A percentile compares a stretch with the other conserved stretches of the same genome.
phyloP scores from a whole-genome alignment of 306 rosid genomes.

The Astragalus membranaceus region DNA sequence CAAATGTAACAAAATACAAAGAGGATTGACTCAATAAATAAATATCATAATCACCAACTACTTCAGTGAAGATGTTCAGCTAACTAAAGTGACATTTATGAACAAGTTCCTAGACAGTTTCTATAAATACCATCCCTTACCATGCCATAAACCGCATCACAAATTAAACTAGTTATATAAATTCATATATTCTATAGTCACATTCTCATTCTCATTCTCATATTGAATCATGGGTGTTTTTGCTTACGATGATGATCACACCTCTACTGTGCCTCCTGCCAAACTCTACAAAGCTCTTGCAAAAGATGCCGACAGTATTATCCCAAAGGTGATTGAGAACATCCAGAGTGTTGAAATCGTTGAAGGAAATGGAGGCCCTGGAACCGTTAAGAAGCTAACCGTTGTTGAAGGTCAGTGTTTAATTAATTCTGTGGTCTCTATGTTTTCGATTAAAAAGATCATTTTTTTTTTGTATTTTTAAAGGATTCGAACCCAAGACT shows the following conservation, averaged over 20 bases:
- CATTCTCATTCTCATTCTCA: background rate
- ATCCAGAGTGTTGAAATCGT: constrained; percentile 21
- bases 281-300: constrained; percentile 28
- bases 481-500: too few species aligned
- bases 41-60: background rate
- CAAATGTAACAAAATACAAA: too few species aligned
- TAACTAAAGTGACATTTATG: background rate
- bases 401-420: background rate
- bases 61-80: background rate
- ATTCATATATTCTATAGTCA: background rate
- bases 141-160: background rate
- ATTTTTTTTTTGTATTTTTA: too few species aligned
- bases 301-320: constrained; percentile 15
- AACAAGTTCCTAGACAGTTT: background rate
- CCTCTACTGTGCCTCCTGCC: constrained; percentile 17
- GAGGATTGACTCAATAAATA: too few species aligned
- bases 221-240: constrained; percentile 32
- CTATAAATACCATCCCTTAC: background rate
- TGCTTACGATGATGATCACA: background rate
- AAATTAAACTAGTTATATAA: background rate
- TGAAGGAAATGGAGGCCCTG: constrained; percentile 39
- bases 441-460: too few species aligned
- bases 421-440: too few species aligned
- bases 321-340: constrained; percentile 14
- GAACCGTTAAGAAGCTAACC: constrained; percentile 34